Conservation (phyloP, 2,329 filamentous ascomycete species). For the Hyphodiscus sp. region DNA sequence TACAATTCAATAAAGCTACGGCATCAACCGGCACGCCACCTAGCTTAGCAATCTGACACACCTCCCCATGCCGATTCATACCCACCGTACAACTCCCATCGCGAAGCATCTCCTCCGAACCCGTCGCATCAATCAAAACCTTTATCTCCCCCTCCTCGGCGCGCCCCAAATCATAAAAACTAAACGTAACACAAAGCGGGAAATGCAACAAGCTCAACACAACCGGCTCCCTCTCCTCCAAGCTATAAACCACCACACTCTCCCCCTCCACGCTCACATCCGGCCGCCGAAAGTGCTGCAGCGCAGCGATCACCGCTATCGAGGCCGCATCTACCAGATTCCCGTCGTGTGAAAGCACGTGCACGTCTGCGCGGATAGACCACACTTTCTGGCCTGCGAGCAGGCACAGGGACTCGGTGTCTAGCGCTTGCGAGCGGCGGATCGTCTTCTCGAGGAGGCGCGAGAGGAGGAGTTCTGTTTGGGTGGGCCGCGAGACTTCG, state of each 20-base stretch:
- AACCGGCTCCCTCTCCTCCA: slow-evolving; percentile 83
- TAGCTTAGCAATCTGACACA: slow-evolving; percentile 64
- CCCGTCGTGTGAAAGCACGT: slow-evolving; percentile 86
- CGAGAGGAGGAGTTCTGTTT: slow-evolving; percentile 79
- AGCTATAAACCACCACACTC: slow-evolving; percentile 74
- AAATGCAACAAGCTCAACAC: slow-evolving; percentile 86
- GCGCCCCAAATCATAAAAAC: slow-evolving; percentile 51
- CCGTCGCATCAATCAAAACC: slow-evolving; percentile 62
- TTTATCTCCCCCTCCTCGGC: slow-evolving; percentile 55
- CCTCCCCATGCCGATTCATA: slow-evolving; percentile 29
- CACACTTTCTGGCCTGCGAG: slow-evolving; percentile 88
- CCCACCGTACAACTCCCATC: slow-evolving; percentile 73
- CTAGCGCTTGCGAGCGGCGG: slow-evolving; percentile 82
- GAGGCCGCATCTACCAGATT: slow-evolving; percentile 83
- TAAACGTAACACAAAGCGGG: slow-evolving; percentile 86
- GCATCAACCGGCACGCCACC: slow-evolving; percentile 81
- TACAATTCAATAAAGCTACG: slow-evolving; percentile 68
- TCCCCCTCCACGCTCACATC: slow-evolving; percentile 85
- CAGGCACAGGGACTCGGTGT: slow-evolving; percentile 93
- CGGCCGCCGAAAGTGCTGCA: slow-evolving; percentile 86
- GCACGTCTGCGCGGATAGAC: slow-evolving; percentile 83
- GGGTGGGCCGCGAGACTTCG: slow-evolving; percentile 76
- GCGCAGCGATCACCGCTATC: slow-evolving; percentile 76
- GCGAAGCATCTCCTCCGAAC: slow-evolving; percentile 70
- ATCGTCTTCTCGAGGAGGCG: slow-evolving; percentile 90